phyloP scores from a whole-genome alignment of 306 rosid genomes.

The Ziziphus jujuba region DNA sequence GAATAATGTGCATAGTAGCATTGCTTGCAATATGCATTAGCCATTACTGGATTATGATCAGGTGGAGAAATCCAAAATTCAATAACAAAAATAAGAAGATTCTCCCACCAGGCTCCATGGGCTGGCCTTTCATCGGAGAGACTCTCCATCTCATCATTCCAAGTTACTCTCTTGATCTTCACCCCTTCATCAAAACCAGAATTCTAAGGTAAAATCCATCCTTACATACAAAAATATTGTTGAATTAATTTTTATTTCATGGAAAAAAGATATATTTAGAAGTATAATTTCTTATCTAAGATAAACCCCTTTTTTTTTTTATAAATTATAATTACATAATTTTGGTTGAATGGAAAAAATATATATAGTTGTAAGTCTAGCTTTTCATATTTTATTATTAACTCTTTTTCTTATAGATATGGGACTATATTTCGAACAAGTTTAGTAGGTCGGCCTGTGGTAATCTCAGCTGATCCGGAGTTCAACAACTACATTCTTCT shows the following conservation, averaged over 20 bases:
- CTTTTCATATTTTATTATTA: too few species aligned
- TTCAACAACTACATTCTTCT: constrained; percentile 20
- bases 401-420: constrained; percentile 21
- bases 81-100: constrained; percentile 15
- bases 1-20: neutral
- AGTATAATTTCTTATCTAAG: too few species aligned
- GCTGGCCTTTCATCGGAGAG: constrained; percentile 42
- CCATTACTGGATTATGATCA: neutral
- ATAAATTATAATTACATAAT: too few species aligned
- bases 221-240: neutral
- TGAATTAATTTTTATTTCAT: too few species aligned
- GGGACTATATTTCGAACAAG: constrained; percentile 46
- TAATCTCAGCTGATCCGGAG: constrained; percentile 35
- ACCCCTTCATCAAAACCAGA: constrained; percentile 42
- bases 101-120: constrained; percentile 49
- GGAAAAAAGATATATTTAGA: neutral
- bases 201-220: constrained; percentile 38
- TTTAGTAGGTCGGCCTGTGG: constrained; percentile 23
- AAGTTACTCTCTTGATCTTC: constrained; percentile 39
- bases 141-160: constrained; percentile 27
- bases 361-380: neutral
- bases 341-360: too few species aligned
- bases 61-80: constrained; percentile 32
- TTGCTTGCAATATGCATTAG: neutral
- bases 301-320: too few species aligned